Evolutionary conservation across 2,329 filamentous ascomycete species (phyloP).

Genomic region (Allantophomopsis cytisporea): DNA sequence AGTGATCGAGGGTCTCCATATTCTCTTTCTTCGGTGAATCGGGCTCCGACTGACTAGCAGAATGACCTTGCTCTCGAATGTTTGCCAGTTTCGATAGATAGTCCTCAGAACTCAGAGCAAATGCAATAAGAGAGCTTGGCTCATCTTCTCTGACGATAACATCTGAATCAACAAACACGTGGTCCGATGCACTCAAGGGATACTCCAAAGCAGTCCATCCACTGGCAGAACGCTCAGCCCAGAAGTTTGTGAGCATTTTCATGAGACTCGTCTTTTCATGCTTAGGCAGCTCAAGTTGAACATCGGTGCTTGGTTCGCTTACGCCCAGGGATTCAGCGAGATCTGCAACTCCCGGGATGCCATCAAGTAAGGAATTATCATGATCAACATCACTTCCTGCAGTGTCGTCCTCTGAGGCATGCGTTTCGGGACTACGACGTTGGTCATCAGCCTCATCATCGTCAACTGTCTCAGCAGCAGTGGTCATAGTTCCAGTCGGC

Average conservation of each 20-base stretch:
- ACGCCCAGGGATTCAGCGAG: slow-evolving; percentile 42
- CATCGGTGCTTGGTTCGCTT: slow-evolving; percentile 40
- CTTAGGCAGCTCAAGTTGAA: slow-evolving; percentile 66
- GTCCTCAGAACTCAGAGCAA: slow-evolving; percentile 77
- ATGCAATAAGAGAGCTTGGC: slow-evolving; percentile 88
- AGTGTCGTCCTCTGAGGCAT: slow-evolving; percentile 56
- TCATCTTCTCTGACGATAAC: slow-evolving; percentile 97
- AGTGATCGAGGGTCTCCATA: slow-evolving; percentile 6
- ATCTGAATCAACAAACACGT: slow-evolving; percentile 93
- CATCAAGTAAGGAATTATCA: slow-evolving; percentile 41
- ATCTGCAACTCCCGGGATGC: slow-evolving; percentile 51
- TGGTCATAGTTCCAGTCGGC: slow-evolving; percentile 14
- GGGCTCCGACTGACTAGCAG: slow-evolving; percentile 14
- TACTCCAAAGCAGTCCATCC: slow-evolving; percentile 91
- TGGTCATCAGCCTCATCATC: slow-evolving; percentile 28
- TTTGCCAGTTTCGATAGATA: slow-evolving; percentile 68
- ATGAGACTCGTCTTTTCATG: slow-evolving; percentile 88
- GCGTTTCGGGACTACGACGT: slow-evolving; percentile 35
- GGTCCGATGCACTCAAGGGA: slow-evolving; percentile 74
- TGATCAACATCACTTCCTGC: slow-evolving; percentile 60
- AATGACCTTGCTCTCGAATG: slow-evolving; percentile 40
- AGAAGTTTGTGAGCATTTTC: slow-evolving; percentile 94
- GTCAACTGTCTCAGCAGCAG: slow-evolving; percentile 15
- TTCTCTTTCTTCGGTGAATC: slow-evolving; percentile 14
- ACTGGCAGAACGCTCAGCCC: slow-evolving; percentile 93